phyloP scores from a whole-genome alignment of 192 early-diverging fungal species.

The Backusella psychrophila region DNA sequence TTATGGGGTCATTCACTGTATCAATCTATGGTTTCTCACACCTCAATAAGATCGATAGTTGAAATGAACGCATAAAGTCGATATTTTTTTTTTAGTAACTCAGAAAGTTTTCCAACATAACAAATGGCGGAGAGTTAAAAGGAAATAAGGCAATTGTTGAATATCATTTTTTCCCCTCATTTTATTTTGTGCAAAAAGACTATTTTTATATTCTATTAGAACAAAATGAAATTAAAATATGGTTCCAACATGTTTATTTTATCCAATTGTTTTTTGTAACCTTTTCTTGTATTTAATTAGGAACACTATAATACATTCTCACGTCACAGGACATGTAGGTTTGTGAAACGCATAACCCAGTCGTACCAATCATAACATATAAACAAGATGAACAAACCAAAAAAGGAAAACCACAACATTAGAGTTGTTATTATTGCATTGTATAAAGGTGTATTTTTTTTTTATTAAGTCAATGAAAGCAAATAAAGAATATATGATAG shows the following conservation, averaged over 20 bases:
- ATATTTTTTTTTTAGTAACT: neutral
- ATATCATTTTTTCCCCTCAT: neutral
- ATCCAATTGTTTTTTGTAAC: slow-evolving; percentile 3
- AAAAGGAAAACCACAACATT: slow-evolving; percentile 2
- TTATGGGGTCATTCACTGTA: neutral
- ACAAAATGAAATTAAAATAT: neutral
- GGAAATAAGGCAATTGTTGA: neutral
- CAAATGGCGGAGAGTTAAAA: neutral
- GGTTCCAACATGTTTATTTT: neutral
- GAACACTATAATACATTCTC: slow-evolving; percentile 9
- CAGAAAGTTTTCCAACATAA: slow-evolving; percentile 2
- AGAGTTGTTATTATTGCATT: slow-evolving; percentile 1
- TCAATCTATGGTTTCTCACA: neutral
- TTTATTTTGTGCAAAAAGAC: neutral
- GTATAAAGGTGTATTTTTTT: neutral
- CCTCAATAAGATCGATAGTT: neutral
- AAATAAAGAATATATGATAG: neutral
- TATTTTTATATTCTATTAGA: slow-evolving; percentile 2
- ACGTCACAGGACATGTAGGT: slow-evolving; percentile 1
- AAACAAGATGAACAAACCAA: slow-evolving; percentile 5
- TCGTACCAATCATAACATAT: neutral
- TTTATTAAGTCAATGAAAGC: slow-evolving; percentile 7
- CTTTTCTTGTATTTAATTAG: neutral
- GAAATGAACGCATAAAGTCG: neutral
- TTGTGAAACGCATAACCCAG: neutral